Base-by-base conservation (phyloP, 1,139 yeast species). In the Blastobotrys persicus region DNA sequence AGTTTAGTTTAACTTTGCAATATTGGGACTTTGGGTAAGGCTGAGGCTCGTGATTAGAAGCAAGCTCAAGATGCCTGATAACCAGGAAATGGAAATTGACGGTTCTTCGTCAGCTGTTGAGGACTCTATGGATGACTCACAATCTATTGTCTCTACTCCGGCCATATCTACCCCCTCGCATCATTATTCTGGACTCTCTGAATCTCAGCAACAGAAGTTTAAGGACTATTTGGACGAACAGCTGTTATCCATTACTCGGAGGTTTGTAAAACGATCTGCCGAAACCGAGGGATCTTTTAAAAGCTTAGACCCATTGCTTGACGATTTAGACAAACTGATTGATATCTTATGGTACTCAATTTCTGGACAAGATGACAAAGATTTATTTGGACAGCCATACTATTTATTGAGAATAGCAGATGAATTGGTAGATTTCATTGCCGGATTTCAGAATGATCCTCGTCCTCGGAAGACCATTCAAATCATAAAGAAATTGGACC, bases 361-460 rank as follows among this genome's bases (percentile, higher is more conserved):
- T 0, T 55, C 61, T 31, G 55, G 57, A n/a, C 40, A 11, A 49
- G 47, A 14, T 53, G 64, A 53, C 34, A 59, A 45, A 42, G 63
- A 55, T 52, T 70, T 63, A 18, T 78, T 75, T 60, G 86, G 85
- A 0, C 91, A 83, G 63, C 70, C 73, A 0, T 80, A 80, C 49
- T 85, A 83, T 56, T 67, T 83, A 19, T 70, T 85, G 32, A 76
- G 76, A 51, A 74, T 85, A 3, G 72, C 85, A 51, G 87, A 85
- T 42, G 91, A 84, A 55, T 63, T 84, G 46, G 79, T 82, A 45
- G 92, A 85, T 55, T 85, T 53, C 45, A 48, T 64, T 13, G 55
- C 54, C 31, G 65, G 62, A 4, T 62, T 53, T 39, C 34, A 37
- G 17, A 43, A 45, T 23, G 45, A 46, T 11, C 50, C 52, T 2